These are phyloP conservation scores for Elongisporangium senticosum DNA, from an alignment of 352 stramenopile genomes.

Conservation along the genomic window DNA sequence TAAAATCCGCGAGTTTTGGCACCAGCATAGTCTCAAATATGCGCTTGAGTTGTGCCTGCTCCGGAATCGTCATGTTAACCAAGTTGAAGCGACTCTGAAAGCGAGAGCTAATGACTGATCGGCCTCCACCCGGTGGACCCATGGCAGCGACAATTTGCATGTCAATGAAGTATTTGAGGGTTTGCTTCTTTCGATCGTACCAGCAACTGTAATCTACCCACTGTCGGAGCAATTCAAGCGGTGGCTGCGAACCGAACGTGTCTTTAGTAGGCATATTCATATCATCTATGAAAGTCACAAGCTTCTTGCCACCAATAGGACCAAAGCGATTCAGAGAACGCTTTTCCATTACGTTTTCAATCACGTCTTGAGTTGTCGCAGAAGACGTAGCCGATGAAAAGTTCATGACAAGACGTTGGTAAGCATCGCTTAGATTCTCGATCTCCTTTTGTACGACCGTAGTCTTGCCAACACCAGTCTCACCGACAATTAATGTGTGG, in stretches of 20 bases:
- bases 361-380: conserved; percentile 84
- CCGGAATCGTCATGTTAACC: conserved; percentile 86
- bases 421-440: conserved; percentile 73
- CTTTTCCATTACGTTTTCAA: conserved; percentile 91
- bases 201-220: conserved; percentile 91
- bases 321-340: conserved; percentile 85
- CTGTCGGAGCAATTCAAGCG: conserved; percentile 87
- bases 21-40: conserved; percentile 90
- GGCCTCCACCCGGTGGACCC: conserved; percentile 78
- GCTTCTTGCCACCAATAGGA: conserved; percentile 79
- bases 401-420: conserved; percentile 79
- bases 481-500: conserved; percentile 83
- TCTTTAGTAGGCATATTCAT: conserved; percentile 92
- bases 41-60: conserved; percentile 75
- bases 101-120: conserved; percentile 84
- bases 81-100: conserved; percentile 91
- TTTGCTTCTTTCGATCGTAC: conserved; percentile 91
- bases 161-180: conserved; percentile 89
- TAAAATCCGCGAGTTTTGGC: conserved; percentile 80
- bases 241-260: conserved; percentile 87
- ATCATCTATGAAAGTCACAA: conserved; percentile 91
- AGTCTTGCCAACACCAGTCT: conserved; percentile 89
- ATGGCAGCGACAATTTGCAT: conserved; percentile 89
- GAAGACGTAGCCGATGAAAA: conserved; percentile 89
- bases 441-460: conserved; percentile 80